A percentile compares a stretch with the other conserved stretches of the same genome.
phyloP scores from a whole-genome alignment of 371 early-diverging fungal species.

The Chytridiales sp. region DNA sequence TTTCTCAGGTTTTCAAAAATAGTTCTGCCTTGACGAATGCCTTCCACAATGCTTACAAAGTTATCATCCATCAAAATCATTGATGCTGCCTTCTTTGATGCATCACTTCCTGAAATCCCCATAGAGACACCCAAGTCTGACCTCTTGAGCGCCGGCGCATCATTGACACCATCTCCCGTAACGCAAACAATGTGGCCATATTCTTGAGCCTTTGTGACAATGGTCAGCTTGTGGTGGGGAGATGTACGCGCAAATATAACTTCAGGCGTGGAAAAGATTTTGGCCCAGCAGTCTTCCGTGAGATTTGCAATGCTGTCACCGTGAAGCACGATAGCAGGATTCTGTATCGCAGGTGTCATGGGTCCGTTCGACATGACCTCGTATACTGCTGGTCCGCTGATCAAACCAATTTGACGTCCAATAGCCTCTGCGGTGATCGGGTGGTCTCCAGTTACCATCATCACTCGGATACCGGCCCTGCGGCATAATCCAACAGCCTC shows the following conservation, averaged over 20 bases:
- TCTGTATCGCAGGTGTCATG: neutral
- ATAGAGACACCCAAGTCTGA: constrained; percentile 65
- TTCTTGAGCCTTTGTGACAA: constrained; percentile 51
- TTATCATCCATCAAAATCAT: constrained; percentile 61
- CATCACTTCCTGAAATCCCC: constrained; percentile 58
- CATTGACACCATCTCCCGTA: constrained; percentile 66
- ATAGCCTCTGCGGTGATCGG: constrained; percentile 52
- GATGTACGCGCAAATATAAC: constrained; percentile 53
- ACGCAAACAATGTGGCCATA: constrained; percentile 58
- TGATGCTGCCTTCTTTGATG: constrained; percentile 54
- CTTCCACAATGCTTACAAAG: constrained; percentile 50
- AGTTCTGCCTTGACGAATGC: constrained; percentile 54
- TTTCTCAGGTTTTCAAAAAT: constrained; percentile 55
- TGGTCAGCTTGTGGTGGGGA: constrained; percentile 54
- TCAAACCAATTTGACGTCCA: constrained; percentile 27
- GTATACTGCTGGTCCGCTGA: constrained; percentile 15
- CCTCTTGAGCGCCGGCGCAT: constrained; percentile 57
- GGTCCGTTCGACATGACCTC: constrained; percentile 2
- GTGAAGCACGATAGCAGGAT: constrained; percentile 38
- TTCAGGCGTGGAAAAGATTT: constrained; percentile 44
- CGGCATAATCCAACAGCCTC: constrained; percentile 45
- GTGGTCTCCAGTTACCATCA: constrained; percentile 60
- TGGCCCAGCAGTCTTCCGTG: constrained; percentile 46
- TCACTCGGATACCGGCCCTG: constrained; percentile 51
- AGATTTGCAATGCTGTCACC: constrained; percentile 40